Percentiles rank a stretch among this genome's conserved stretches.
These are phyloP conservation scores for Malassezia equina DNA, from an alignment of 1,284 basidiomycete genomes.

Conservation along the genomic window DNA sequence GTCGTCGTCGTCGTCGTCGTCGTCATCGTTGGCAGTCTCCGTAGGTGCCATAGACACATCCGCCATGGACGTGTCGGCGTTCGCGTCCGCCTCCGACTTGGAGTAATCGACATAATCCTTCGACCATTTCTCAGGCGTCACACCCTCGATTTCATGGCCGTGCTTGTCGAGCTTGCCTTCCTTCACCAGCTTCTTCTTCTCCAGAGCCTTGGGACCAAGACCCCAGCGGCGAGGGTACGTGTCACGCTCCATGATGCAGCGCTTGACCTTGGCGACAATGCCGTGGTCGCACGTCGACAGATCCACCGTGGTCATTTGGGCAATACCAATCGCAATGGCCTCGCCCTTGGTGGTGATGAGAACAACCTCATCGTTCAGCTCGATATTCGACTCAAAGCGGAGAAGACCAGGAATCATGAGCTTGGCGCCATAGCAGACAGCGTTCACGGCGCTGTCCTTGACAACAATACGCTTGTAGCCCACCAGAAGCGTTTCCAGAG, in stretches of 20 bases:
- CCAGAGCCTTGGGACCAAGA: constrained; percentile 83
- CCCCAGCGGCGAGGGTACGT: constrained; percentile 98
- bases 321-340: constrained; percentile 79
- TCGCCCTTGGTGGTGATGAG: constrained; percentile 99
- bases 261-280: constrained; percentile 96
- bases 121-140: constrained; percentile 83
- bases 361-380: constrained; percentile 91
- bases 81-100: constrained; percentile 44
- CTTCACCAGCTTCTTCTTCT: constrained; percentile 75
- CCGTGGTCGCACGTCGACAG: constrained; percentile 97
- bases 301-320: constrained; percentile 87
- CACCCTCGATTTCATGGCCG: constrained; percentile 79
- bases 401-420: constrained; percentile 98
- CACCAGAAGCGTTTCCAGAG: constrained; percentile 82
- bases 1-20: constrained; percentile 34
- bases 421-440: constrained; percentile 98
- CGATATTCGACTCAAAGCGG: constrained; percentile 91
- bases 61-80: constrained; percentile 25
- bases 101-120: constrained; percentile 85
- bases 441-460: constrained; percentile 97
- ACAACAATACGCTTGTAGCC: constrained; percentile 99
- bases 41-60: constrained; percentile 20
- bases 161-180: constrained; percentile 92
- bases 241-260: constrained; percentile 98
- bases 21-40: constrained; percentile 21